A percentile compares a stretch with the other conserved stretches of the same genome.
Conservation (phyloP, 2,329 filamentous ascomycete genomes). For the Phoma sp. region DNA sequence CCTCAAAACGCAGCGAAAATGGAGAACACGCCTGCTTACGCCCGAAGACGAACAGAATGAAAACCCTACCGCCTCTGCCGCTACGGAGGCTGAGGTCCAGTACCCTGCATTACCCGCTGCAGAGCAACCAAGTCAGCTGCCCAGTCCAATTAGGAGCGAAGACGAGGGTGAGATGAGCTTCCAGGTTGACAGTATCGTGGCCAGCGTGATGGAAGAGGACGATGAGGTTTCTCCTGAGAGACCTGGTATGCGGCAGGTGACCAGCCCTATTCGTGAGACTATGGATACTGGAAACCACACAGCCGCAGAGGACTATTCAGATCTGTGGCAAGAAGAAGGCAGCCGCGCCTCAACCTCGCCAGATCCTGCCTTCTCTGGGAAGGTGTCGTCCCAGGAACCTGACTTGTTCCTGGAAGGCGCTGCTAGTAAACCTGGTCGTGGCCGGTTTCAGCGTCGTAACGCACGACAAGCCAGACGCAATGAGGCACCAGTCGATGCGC, state of each 20-base stretch:
- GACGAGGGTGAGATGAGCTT: constrained; percentile 43
- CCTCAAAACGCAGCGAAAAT: constrained; percentile 32
- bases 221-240: neutral
- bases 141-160: constrained; percentile 42
- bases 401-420: constrained; percentile 45
- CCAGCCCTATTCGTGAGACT: neutral
- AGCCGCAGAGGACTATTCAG: constrained; percentile 36
- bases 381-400: constrained; percentile 1
- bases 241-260: constrained; percentile 1
- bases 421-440: constrained; percentile 40
- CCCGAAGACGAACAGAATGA: constrained; percentile 39
- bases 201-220: constrained; percentile 14
- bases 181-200: constrained; percentile 31
- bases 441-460: constrained; percentile 52
- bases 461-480: constrained; percentile 47
- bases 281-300: neutral
- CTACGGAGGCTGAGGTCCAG: constrained; percentile 25
- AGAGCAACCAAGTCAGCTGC: constrained; percentile 28
- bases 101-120: constrained; percentile 32
- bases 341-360: constrained; percentile 42
- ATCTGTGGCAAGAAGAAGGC: constrained; percentile 58
- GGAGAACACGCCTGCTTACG: constrained; percentile 42
- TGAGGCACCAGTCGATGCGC: constrained; percentile 32
- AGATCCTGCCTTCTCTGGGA: constrained; percentile 11
- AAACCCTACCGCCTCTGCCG: constrained; percentile 16